A percentile compares a stretch with the other conserved stretches of the same genome.
Conservation (phyloP, 345 rosid species). For the Arabidopsis arenosa region DNA sequence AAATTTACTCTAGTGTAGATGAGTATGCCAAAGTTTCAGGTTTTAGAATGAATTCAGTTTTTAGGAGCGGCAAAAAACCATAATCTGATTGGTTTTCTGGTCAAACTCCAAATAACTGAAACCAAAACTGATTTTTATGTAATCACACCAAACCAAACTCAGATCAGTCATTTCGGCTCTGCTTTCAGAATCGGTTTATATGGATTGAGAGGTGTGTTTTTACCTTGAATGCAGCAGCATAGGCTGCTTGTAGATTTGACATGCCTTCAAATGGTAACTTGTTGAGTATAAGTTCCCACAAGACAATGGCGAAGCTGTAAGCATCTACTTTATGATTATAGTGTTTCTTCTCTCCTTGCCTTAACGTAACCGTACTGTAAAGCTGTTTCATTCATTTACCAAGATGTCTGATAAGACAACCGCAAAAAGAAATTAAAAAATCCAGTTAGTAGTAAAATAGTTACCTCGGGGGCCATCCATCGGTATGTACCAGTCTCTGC, state of each 20-base stretch:
- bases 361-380: constrained; percentile 93
- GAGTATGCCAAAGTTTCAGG: background rate
- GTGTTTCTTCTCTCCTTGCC: constrained; percentile 97
- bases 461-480: constrained; percentile 99
- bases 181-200: background rate
- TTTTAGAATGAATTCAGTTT: background rate
- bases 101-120: background rate
- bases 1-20: background rate
- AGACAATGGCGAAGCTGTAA: constrained; percentile 96
- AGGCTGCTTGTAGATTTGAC: constrained; percentile 99
- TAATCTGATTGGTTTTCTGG: background rate
- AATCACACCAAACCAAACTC: background rate
- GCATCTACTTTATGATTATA: constrained; percentile 96
- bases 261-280: constrained; percentile 99
- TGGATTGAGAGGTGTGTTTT: background rate
- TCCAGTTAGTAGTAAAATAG: background rate
- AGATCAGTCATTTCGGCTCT: background rate
- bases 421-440: background rate
- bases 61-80: background rate
- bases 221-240: constrained; percentile 99
- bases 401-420: background rate
- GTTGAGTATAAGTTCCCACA: constrained; percentile 96
- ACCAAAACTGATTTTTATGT: background rate
- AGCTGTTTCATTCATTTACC: constrained; percentile 57
- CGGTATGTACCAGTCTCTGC: constrained; percentile 99